Base-by-base conservation (phyloP, 1,284 basidiomycete genomes). In the Amylostereum chailletii region DNA sequence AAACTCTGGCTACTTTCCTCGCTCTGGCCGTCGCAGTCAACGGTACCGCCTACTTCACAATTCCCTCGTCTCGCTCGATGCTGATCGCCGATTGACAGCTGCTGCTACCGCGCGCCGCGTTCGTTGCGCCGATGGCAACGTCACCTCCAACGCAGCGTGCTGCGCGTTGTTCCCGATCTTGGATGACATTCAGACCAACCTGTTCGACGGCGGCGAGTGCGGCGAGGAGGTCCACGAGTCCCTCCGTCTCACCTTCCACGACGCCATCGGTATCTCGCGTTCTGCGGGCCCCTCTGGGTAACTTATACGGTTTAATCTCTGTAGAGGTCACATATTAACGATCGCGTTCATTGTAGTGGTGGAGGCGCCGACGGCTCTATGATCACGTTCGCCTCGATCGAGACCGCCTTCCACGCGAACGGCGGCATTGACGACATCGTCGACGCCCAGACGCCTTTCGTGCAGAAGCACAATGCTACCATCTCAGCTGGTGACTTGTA, bases 381-480 rank as follows among this genome's bases (percentile, higher is more conserved):
- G 32, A 29, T 45, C 34, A 42, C 44, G n/a, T 44, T 46, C 26
- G 47, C 48, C 3, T 4, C 4, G 5, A 43, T 30, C n/a, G 42
- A 43, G 42, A 27, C 30, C 7, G 27, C 4, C 7, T 43, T 43
- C 42, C 42, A 43, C 30, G 59, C 57, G 5, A 60, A 62, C 55
- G 47, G 49, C 41, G 62, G 63, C 7, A 58, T 65, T 36, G 61
- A 59, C 50, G 62, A 62, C 19, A 62, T 57, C 46, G 53, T 63
- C 43, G 56, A 60, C 39, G 48, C 42, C 7, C 56, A 61, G 45
- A 48, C 34, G 3, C 60, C 58, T 1, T 57, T 62, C 53, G 47
- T 58, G 29, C 27, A 51, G 38, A 46, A 54, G 40, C 50, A 60
- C 56, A 52, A 55, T 19, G 55, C 39, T 5, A 5, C n/a, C 6